A percentile compares a stretch with the other conserved stretches of the same genome.
These are phyloP conservation scores for Solanum microdontum DNA, from an alignment of 257 asterid species.

Conservation along the genomic window DNA sequence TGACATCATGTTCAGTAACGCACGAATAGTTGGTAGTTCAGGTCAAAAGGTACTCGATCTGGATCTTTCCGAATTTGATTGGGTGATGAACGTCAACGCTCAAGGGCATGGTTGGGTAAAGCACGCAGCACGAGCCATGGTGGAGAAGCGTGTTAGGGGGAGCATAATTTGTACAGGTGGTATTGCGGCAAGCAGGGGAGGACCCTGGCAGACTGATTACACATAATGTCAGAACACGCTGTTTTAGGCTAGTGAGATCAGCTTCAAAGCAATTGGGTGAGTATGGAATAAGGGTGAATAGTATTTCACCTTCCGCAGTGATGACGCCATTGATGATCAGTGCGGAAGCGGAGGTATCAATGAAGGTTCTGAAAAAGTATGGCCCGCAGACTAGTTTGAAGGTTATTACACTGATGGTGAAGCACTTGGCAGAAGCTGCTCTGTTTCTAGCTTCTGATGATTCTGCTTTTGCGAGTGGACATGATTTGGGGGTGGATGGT, in stretches of 20 bases:
- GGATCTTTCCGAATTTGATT: slow-evolving; percentile 15
- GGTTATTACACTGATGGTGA: not conserved
- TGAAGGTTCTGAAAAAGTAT: not conserved
- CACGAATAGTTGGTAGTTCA: slow-evolving; percentile 8
- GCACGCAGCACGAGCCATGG: slow-evolving; percentile 16
- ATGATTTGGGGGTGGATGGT: slow-evolving; percentile 25
- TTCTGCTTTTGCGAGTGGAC: slow-evolving; percentile 21
- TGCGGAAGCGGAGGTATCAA: not conserved
- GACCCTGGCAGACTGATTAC: slow-evolving; percentile 8
- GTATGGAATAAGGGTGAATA: slow-evolving; percentile 32
- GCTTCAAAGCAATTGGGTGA: slow-evolving; percentile 23
- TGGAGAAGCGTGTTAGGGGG: slow-evolving; percentile 9
- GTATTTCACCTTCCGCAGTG: slow-evolving; percentile 24
- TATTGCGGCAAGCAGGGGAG: slow-evolving; percentile 8
- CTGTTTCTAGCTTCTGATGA: slow-evolving; percentile 23
- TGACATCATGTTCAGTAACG: slow-evolving; percentile 42
- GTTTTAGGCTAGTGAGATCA: slow-evolving; percentile 22
- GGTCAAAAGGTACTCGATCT: slow-evolving; percentile 26
- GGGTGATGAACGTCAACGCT: slow-evolving; percentile 11
- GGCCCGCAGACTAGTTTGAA: slow-evolving; percentile 17
- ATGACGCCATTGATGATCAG: slow-evolving; percentile 6
- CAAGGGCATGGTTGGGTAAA: slow-evolving; percentile 25
- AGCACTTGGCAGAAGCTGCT: slow-evolving; percentile 20
- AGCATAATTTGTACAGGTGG: slow-evolving; percentile 30
- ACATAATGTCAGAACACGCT: slow-evolving; percentile 29